Percentiles rank a stretch among this genome's conserved stretches.
Conservation (phyloP, 139 green algal species). For the Zygnema circumcarinatum region DNA sequence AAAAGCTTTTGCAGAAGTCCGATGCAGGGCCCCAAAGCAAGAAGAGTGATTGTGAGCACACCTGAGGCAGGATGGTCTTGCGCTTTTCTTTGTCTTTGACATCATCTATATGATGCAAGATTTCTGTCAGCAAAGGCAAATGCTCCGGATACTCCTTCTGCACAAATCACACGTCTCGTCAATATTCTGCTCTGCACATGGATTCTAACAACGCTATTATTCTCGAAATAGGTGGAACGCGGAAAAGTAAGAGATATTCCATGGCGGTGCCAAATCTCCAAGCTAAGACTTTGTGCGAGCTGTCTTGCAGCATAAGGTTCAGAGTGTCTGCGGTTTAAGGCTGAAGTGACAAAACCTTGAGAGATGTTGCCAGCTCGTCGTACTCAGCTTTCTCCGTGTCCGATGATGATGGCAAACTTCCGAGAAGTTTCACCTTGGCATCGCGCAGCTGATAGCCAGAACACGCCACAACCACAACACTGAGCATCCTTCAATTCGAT, state of each 20-base stretch:
- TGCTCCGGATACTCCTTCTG: conserved; percentile 45
- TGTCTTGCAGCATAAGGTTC: too few species aligned
- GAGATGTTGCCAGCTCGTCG: not conserved
- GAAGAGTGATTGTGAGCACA: too few species aligned
- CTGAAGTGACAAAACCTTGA: too few species aligned
- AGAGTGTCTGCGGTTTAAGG: too few species aligned
- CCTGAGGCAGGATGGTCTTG: conserved; percentile 17
- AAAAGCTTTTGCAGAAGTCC: too few species aligned
- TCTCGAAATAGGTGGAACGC: too few species aligned
- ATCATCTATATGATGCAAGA: conserved; percentile 7
- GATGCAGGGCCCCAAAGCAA: too few species aligned
- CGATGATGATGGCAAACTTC: not conserved
- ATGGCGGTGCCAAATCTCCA: too few species aligned
- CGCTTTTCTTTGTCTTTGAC: conserved; percentile 32
- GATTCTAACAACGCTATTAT: not conserved
- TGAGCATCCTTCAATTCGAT: not conserved
- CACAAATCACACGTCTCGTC: not conserved
- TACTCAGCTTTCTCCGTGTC: conserved; percentile 5
- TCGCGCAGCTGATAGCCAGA: conserved; percentile 42
- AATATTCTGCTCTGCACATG: not conserved
- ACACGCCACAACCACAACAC: not conserved
- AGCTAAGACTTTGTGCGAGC: too few species aligned
- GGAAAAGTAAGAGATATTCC: too few species aligned
- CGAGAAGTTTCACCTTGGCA: conserved; percentile 45
- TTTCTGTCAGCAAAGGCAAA: conserved; percentile 30